Conservation (phyloP, 2,329 filamentous ascomycete species). For the Pseudocercospora ulei region DNA sequence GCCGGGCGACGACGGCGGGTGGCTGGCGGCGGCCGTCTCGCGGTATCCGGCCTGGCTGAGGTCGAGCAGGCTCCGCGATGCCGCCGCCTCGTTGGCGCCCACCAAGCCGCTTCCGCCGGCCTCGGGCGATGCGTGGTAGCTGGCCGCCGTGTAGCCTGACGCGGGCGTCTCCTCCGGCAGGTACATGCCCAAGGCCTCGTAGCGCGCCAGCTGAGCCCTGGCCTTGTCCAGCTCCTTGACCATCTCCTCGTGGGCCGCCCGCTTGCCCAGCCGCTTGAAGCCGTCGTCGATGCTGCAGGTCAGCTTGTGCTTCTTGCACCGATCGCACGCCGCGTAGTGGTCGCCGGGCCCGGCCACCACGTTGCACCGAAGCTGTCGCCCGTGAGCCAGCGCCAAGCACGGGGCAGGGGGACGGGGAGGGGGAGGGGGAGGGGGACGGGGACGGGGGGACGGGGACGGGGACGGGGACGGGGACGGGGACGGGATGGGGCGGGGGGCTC, state of each 20-base stretch:
- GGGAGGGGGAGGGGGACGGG: not conserved
- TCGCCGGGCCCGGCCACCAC: constrained; percentile 61
- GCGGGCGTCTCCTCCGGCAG: constrained; percentile 23
- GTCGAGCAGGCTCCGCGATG: constrained; percentile 34
- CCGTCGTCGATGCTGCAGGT: constrained; percentile 80
- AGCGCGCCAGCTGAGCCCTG: constrained; percentile 27
- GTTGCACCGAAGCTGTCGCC: constrained; percentile 63
- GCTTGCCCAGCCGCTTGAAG: constrained; percentile 75
- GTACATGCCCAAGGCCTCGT: constrained; percentile 29
- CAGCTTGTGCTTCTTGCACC: constrained; percentile 69
- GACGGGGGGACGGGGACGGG: not conserved
- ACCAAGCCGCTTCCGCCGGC: constrained; percentile 26
- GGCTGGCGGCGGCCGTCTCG: constrained; percentile 37
- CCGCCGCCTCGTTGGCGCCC: constrained; percentile 35
- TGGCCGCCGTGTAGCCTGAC: constrained; percentile 20
- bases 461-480: not conserved
- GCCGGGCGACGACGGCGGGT: constrained; percentile 46
- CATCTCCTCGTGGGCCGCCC: constrained; percentile 76
- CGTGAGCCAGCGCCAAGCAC: constrained; percentile 5
- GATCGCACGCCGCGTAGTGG: constrained; percentile 60
- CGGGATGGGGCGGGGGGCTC: not conserved
- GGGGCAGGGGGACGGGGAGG: not conserved
- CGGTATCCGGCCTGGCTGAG: constrained; percentile 35
- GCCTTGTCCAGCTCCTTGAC: constrained; percentile 65
- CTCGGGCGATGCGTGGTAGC: constrained; percentile 24